These are phyloP conservation scores for Wickerhamiella nectarea DNA, from an alignment of 805 yeast genomes.

Conservation along the genomic window DNA sequence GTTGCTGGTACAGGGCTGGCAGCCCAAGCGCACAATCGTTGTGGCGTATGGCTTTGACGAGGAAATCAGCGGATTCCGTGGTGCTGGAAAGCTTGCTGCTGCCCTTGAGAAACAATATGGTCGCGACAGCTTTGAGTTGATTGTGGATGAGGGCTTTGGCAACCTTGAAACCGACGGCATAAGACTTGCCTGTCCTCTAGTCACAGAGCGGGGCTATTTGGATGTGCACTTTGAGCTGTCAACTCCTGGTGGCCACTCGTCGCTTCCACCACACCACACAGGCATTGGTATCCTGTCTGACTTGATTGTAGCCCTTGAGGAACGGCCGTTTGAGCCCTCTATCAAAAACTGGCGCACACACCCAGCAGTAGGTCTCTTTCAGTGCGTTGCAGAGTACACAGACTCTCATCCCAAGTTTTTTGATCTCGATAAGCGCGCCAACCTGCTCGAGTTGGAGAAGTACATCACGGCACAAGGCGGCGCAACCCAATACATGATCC, in stretches of 20 bases:
- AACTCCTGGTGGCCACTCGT: constrained; percentile 70
- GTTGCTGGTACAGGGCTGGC: constrained; percentile 37
- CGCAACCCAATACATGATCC: constrained; percentile 32
- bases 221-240: constrained; percentile 36
- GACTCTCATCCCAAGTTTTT: constrained; percentile 20
- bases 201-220: constrained; percentile 50
- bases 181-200: constrained; percentile 40
- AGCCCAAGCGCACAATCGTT: constrained; percentile 49
- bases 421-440: constrained; percentile 2
- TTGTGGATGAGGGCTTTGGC: constrained; percentile 62
- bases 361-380: constrained; percentile 34
- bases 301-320: constrained; percentile 42
- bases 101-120: constrained; percentile 45
- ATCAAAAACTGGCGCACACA: constrained; percentile 24
- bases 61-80: constrained; percentile 50
- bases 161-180: constrained; percentile 31
- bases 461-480: not conserved
- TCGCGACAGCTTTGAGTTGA: constrained; percentile 40
- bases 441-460: constrained; percentile 7
- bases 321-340: constrained; percentile 31
- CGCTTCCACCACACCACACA: constrained; percentile 71
- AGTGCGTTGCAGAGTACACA: constrained; percentile 49
- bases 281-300: constrained; percentile 61
- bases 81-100: constrained; percentile 42
- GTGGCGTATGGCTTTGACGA: constrained; percentile 70